Percentiles rank a stretch among this genome's conserved stretches.
Conservation (phyloP, 73 alveolate species). For the Halteria grandinella region DNA sequence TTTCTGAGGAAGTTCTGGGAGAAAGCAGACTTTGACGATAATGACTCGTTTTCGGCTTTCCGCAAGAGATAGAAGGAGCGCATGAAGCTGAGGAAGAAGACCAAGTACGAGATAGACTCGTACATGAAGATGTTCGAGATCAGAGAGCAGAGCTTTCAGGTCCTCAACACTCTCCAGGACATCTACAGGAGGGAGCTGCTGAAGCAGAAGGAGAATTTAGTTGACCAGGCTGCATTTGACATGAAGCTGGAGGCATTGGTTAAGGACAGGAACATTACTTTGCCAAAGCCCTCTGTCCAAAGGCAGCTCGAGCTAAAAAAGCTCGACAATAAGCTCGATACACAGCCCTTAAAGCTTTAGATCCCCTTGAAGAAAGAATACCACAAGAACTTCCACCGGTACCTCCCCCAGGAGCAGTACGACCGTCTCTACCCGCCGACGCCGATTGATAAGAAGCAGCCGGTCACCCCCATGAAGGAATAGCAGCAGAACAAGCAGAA, state of each 20-base stretch:
- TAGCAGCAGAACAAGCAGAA: no score
- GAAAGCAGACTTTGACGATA: conserved; percentile 43
- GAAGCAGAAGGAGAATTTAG: neutral
- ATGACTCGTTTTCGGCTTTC: conserved; percentile 17
- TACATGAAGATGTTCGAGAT: conserved; percentile 32
- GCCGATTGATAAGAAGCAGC: no score
- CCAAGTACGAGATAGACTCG: conserved; percentile 43
- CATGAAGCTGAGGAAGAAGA: conserved; percentile 44
- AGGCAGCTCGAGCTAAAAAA: neutral
- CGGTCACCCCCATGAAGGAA: no score
- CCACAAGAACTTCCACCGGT: no score
- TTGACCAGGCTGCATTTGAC: neutral
- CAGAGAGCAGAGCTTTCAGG: conserved; percentile 1
- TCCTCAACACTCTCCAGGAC: neutral
- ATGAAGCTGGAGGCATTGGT: neutral
- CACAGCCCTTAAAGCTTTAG: neutral
- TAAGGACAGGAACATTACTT: conserved; percentile 21
- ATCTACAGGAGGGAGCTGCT: conserved; percentile 13
- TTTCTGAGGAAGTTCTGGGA: conserved; percentile 43
- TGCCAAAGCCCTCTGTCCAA: neutral
- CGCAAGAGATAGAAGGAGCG: conserved; percentile 27
- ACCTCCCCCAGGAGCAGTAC: no score
- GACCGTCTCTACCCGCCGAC: no score
- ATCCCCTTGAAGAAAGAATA: neutral
- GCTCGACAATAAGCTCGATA: neutral